Conservation (phyloP, 257 asterid genomes). For the Ajuga chamaepitys region DNA sequence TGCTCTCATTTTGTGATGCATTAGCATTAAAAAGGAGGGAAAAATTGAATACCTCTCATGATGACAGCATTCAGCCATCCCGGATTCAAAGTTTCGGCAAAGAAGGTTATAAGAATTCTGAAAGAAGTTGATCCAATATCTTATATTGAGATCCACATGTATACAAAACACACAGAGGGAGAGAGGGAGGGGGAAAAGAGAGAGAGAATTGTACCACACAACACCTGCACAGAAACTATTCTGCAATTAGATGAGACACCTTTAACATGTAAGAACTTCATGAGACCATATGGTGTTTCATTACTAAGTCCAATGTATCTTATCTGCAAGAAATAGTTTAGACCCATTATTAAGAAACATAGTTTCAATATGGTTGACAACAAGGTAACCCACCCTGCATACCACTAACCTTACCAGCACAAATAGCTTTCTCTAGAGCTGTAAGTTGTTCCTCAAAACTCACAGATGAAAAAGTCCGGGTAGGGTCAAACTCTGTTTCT, state of each 20-base stretch:
- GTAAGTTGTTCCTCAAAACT: slow-evolving; percentile 72
- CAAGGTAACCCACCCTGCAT: slow-evolving; percentile 1
- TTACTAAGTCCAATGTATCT: slow-evolving; percentile 87
- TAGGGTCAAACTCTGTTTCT: slow-evolving; percentile 67
- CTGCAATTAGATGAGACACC: slow-evolving; percentile 35
- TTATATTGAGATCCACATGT: neutral
- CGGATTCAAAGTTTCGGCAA: slow-evolving; percentile 76
- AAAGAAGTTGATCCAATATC: neutral
- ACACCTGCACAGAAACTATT: slow-evolving; percentile 82
- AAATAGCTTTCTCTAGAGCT: slow-evolving; percentile 64
- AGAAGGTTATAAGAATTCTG: slow-evolving; percentile 84
- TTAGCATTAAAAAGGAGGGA: neutral
- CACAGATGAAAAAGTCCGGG: slow-evolving; percentile 38
- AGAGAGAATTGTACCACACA: slow-evolving; percentile 19
- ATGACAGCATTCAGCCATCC: slow-evolving; percentile 94
- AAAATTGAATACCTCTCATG: slow-evolving; percentile 67
- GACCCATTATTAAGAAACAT: slow-evolving; percentile 6
- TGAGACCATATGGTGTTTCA: slow-evolving; percentile 88
- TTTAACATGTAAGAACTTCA: slow-evolving; percentile 68
- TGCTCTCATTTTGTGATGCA: neutral
- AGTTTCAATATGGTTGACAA: neutral
- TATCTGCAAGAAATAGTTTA: slow-evolving; percentile 41
- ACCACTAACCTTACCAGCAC: slow-evolving; percentile 79
- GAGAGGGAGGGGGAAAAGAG: neutral
- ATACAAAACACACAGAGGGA: neutral